A percentile compares a stretch with the other conserved stretches of the same genome.
Evolutionary conservation across 768 basidiomycete genomes (phyloP).

Genomic region (Collybiopsis confluens): DNA sequence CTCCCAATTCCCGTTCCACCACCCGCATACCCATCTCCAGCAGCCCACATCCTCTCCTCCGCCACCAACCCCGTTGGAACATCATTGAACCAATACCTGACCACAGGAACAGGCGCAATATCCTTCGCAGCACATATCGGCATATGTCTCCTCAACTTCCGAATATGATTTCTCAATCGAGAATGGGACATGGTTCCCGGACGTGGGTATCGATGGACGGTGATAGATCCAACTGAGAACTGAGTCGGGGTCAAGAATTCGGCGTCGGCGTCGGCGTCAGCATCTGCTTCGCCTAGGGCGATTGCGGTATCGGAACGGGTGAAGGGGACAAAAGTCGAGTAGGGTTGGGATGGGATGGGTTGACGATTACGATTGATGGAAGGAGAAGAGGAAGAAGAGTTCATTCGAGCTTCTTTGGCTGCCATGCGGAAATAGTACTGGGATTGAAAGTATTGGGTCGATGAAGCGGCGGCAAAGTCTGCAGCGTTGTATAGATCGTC

Average conservation of each 20-base stretch:
- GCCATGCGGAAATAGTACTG: background rate
- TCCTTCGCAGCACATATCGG: slow-evolving; percentile 2
- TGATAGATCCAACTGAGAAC: background rate
- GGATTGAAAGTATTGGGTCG: slow-evolving; percentile 1
- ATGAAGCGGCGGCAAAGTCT: slow-evolving; percentile 3
- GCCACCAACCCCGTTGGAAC: background rate
- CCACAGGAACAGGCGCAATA: background rate
- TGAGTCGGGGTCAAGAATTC: background rate
- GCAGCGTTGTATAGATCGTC: slow-evolving; percentile 5
- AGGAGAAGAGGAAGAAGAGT: too few species aligned
- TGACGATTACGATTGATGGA: too few species aligned
- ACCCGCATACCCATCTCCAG: slow-evolving; percentile 1
- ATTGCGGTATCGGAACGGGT: background rate
- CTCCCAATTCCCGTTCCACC: background rate
- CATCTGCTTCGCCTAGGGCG: background rate
- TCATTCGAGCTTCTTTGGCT: background rate
- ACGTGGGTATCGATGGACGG: slow-evolving; percentile 1
- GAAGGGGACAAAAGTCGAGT: slow-evolving; percentile 1
- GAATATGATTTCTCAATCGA: background rate
- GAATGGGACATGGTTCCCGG: background rate
- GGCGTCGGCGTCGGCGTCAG: background rate
- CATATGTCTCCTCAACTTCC: background rate
- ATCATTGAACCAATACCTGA: slow-evolving; percentile 4
- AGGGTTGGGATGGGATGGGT: background rate
- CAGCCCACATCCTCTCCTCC: slow-evolving; percentile 2